A percentile compares a stretch with the other conserved stretches of the same genome.
phyloP scores from a whole-genome alignment of 2,329 filamentous ascomycete genomes.

The Sclerotinia trifoliorum region DNA sequence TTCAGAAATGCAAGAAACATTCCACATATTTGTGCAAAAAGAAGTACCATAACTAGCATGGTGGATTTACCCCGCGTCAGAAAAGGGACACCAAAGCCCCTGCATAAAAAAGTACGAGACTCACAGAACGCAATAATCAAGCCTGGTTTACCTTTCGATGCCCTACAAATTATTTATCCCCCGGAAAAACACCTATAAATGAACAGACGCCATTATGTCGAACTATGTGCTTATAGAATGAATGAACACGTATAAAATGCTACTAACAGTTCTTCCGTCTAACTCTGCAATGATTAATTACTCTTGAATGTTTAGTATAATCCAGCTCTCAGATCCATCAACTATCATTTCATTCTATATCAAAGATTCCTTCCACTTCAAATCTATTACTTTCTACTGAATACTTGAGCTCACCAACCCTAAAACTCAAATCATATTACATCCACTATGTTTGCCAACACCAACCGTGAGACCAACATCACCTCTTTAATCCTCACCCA shows the following conservation, averaged over 20 bases:
- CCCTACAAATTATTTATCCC: not conserved
- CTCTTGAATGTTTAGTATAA: not conserved
- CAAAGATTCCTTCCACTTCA: not conserved
- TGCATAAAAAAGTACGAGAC: not conserved
- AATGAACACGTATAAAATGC: not conserved
- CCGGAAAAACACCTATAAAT: conserved; percentile 1
- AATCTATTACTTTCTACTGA: not conserved
- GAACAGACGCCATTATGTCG: not conserved
- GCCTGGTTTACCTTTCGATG: not conserved
- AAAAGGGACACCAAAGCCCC: not conserved
- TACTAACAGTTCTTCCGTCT: not conserved
- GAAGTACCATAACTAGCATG: not conserved
- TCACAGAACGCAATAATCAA: not conserved
- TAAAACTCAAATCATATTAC: not conserved
- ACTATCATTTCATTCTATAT: not conserved
- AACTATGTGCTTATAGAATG: not conserved
- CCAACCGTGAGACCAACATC: not conserved
- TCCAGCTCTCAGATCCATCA: not conserved
- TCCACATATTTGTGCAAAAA: no score
- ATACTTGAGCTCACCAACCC: not conserved
- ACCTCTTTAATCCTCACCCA: not conserved
- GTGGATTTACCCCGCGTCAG: conserved; percentile 4
- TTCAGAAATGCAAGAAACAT: no score
- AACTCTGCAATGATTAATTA: not conserved
- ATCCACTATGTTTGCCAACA: not conserved